These are phyloP conservation scores for Yamadazyma philogaea DNA, from an alignment of 805 yeast genomes.

Conservation along the genomic window DNA sequence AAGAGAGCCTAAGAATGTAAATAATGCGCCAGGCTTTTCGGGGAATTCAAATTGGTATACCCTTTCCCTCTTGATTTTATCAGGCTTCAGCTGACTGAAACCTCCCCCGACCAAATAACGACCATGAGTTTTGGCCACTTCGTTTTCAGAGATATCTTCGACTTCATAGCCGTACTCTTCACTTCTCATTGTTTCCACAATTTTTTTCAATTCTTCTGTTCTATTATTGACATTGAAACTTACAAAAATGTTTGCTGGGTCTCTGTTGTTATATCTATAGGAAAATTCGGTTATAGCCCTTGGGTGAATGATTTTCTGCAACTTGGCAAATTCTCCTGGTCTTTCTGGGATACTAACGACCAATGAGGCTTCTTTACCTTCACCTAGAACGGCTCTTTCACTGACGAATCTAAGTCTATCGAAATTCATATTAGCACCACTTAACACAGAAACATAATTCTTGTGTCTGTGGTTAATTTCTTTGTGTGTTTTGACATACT, in stretches of 20 bases:
- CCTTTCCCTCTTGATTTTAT: conserved; percentile 65
- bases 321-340: conserved; percentile 83
- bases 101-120: conserved; percentile 92
- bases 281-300: conserved; percentile 92
- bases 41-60: conserved; percentile 90
- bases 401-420: conserved; percentile 93
- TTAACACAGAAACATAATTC: conserved; percentile 78
- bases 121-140: conserved; percentile 94
- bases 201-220: conserved; percentile 64
- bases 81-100: conserved; percentile 31
- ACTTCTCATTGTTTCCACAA: conserved; percentile 55
- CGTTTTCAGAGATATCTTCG: conserved; percentile 84
- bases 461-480: conserved; percentile 66
- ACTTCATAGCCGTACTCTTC: conserved; percentile 64
- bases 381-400: conserved; percentile 98
- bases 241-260: conserved; percentile 74
- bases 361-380: conserved; percentile 93
- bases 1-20: conserved; percentile 69
- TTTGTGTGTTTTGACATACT: conserved; percentile 66
- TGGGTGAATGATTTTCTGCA: conserved; percentile 79
- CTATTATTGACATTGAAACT: conserved; percentile 83
- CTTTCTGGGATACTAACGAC: conserved; percentile 86
- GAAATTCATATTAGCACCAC: conserved; percentile 98
- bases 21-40: conserved; percentile 93
- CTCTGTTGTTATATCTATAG: conserved; percentile 63